Base-by-base conservation (phyloP, 805 yeast species). In the Wickerhamiella shivajii region DNA sequence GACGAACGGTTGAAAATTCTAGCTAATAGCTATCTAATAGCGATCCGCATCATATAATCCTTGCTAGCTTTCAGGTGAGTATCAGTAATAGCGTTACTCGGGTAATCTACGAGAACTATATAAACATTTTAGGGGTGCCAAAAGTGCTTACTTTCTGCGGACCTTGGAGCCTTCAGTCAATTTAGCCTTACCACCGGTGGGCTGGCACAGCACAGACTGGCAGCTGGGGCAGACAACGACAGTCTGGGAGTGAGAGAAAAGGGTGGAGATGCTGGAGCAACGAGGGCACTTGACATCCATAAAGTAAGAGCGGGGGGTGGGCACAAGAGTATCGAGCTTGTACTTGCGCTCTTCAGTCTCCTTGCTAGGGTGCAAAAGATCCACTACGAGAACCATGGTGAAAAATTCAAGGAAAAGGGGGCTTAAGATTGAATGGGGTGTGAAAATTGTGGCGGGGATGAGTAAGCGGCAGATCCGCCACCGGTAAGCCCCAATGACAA, bases 201-300 rank as follows among this genome's bases (percentile, higher is more conserved):
- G 99, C 60, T 90, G 77, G 71, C 97, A 85, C 61, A 90, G 78
- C 49, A 90, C 96, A 51, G 95, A 83, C 51, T 97, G 77, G 71
- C 99, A 90, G 38, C 93, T 75, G 61, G 92, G 97, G 75, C 99
- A 90, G 59, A 95, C 79, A 59, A 90, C 98, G 57, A 96, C 97
- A 57, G 98, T 90, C 74, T 90, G 98, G 52, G 99, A 97, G 68
- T 90, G 98, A 48, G 97, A 87, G 79, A 90, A 90, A 52, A 90
- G 97, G 53, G 96, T 87, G 67, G 98, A 84, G 72, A 90, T 90
- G 77, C 77, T 79, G 64, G 87, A 74, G 73, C 99, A 90, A 57
- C 98, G 97, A 67, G 93, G 97, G 69, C 98, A 90, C 69, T 87
- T 90, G 56, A 90, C 98, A 63, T 90, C 99, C 95, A 90, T 85